phyloP scores from a whole-genome alignment of 2,329 filamentous ascomycete genomes.

The Dothistroma pini region DNA sequence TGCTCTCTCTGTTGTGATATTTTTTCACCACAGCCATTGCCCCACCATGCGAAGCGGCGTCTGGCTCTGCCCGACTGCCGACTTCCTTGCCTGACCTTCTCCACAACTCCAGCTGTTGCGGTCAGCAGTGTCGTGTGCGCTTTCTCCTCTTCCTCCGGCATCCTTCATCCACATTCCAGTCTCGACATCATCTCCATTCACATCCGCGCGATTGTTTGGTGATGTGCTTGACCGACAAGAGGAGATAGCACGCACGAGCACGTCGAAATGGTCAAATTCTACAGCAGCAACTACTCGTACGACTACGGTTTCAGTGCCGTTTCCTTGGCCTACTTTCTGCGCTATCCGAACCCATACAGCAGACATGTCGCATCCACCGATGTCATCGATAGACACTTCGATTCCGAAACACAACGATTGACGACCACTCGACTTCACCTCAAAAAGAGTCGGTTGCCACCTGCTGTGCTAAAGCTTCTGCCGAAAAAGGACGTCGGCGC shows the following conservation, averaged over 20 bases:
- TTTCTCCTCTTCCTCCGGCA: slow-evolving; percentile 2
- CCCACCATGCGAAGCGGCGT: background rate
- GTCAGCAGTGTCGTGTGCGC: background rate
- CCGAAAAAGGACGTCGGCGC: slow-evolving; percentile 65
- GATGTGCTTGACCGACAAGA: slow-evolving; percentile 15
- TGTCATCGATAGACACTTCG: slow-evolving; percentile 70
- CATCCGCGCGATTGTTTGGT: slow-evolving; percentile 12
- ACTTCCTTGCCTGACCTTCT: background rate
- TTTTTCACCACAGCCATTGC: background rate
- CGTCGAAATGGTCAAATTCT: slow-evolving; percentile 50
- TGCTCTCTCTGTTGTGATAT: background rate
- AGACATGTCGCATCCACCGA: slow-evolving; percentile 80
- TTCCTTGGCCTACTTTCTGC: slow-evolving; percentile 83
- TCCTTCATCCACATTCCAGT: background rate
- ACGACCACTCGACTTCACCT: slow-evolving; percentile 76
- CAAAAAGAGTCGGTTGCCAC: slow-evolving; percentile 74
- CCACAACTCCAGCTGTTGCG: background rate
- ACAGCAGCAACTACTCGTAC: slow-evolving; percentile 63
- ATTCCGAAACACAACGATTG: slow-evolving; percentile 68
- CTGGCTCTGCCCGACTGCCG: background rate
- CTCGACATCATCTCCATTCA: background rate
- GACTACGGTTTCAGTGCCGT: slow-evolving; percentile 80
- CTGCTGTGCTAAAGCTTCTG: slow-evolving; percentile 70
- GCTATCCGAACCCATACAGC: slow-evolving; percentile 82
- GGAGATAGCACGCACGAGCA: slow-evolving; percentile 1